phyloP scores from a whole-genome alignment of 805 yeast species.

The Wickerhamomyces xylosicus region DNA sequence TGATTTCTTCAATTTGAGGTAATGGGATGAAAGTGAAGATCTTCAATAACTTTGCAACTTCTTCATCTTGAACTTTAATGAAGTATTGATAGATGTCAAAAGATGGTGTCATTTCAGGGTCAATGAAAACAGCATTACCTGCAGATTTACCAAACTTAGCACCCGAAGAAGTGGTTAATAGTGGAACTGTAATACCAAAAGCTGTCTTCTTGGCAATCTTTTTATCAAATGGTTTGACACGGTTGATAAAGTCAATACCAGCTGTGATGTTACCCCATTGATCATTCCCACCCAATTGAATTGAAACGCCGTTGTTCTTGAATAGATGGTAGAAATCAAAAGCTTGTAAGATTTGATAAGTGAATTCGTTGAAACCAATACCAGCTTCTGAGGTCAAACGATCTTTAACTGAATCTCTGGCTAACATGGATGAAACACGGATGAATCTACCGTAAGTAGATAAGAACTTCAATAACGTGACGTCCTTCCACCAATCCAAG shows the following conservation, averaged over 20 bases:
- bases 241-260: constrained; percentile 76
- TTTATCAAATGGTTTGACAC: constrained; percentile 29
- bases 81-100: constrained; percentile 82
- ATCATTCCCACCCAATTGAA: constrained; percentile 94
- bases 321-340: constrained; percentile 83
- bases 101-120: constrained; percentile 61
- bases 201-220: constrained; percentile 22
- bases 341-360: constrained; percentile 89
- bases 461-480: constrained; percentile 69
- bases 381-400: constrained; percentile 64
- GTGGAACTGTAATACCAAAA: constrained; percentile 82
- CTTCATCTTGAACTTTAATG: constrained; percentile 68
- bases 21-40: constrained; percentile 74
- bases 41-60: constrained; percentile 56
- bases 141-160: constrained; percentile 95
- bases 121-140: constrained; percentile 91
- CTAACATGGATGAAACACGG: constrained; percentile 78
- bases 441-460: constrained; percentile 68
- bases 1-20: constrained; percentile 40
- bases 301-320: constrained; percentile 41
- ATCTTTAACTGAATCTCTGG: constrained; percentile 76
- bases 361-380: constrained; percentile 86
- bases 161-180: constrained; percentile 80
- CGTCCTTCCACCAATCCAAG: constrained; percentile 75
- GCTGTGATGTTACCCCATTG: constrained; percentile 99